phyloP scores from a whole-genome alignment of 345 rosid species.

The Stellera chamaejasme region DNA sequence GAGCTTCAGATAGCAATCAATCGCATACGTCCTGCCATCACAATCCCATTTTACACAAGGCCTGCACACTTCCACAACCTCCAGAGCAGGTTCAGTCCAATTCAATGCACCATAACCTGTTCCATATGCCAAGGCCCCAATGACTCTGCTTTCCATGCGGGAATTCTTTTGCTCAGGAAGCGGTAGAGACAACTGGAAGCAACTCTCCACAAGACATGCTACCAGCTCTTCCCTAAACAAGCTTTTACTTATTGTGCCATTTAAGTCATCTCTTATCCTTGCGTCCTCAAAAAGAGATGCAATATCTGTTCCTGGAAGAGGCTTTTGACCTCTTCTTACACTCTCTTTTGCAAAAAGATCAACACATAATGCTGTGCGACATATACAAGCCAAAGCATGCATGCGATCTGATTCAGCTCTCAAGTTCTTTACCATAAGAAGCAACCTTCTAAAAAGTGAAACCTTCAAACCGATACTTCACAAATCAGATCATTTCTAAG shows the following conservation, averaged over 20 bases:
- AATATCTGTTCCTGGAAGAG: constrained; percentile 91
- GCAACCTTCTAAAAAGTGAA: constrained; percentile 85
- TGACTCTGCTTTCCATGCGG: constrained; percentile 98
- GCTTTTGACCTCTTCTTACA: constrained; percentile 95
- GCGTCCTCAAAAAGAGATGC: constrained; percentile 95
- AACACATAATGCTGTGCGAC: constrained; percentile 97
- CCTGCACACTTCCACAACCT: constrained; percentile 95
- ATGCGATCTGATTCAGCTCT: constrained; percentile 98
- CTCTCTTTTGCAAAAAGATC: constrained; percentile 97
- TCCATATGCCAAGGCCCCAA: constrained; percentile 98
- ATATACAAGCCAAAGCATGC: constrained; percentile 97
- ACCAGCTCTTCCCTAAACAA: constrained; percentile 93
- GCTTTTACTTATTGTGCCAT: constrained; percentile 69
- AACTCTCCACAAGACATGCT: constrained; percentile 95
- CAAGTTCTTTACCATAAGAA: constrained; percentile 94
- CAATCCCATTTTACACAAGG: constrained; percentile 99
- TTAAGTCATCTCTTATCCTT: constrained; percentile 81
- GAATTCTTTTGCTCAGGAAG: constrained; percentile 85
- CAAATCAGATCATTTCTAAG: constrained; percentile 9
- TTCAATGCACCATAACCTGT: constrained; percentile 98
- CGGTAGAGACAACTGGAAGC: constrained; percentile 96
- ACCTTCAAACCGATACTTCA: constrained; percentile 48
- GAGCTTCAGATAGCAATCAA: constrained; percentile 93
- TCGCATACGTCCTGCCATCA: constrained; percentile 93
- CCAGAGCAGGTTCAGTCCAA: constrained; percentile 98